A percentile compares a stretch with the other conserved stretches of the same genome.
Evolutionary conservation across 768 basidiomycete genomes (phyloP).

Genomic region (Suillus clintonianus): DNA sequence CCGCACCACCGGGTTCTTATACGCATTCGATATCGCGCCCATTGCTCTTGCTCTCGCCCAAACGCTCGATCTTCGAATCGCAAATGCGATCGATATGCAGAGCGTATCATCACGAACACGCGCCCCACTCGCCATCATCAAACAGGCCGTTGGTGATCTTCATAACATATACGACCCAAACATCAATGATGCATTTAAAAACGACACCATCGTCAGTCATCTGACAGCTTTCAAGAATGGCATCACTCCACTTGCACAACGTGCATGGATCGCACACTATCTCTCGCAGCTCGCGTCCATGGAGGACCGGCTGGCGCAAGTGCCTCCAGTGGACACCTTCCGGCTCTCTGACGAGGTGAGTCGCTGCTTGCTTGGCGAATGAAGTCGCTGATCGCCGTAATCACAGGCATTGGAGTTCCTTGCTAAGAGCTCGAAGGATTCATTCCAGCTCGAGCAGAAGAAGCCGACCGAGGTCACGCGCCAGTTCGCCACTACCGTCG

Average conservation of each 20-base stretch:
- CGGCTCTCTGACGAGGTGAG: conserved; percentile 23
- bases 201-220: not conserved
- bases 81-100: conserved; percentile 34
- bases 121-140: conserved; percentile 19
- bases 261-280: conserved; percentile 35
- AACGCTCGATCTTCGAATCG: conserved; percentile 33
- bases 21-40: conserved; percentile 31
- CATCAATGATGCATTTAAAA: conserved; percentile 15
- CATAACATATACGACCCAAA: conserved; percentile 13
- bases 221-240: not conserved
- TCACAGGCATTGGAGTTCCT: conserved; percentile 28
- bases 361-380: not conserved
- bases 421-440: conserved; percentile 24
- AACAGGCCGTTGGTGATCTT: conserved; percentile 11
- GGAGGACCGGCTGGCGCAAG: conserved; percentile 20
- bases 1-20: conserved; percentile 27
- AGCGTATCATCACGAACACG: conserved; percentile 18
- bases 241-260: conserved; percentile 24
- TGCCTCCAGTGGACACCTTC: conserved; percentile 27
- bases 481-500: conserved; percentile 17
- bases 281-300: conserved; percentile 23
- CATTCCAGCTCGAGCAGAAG: conserved; percentile 26
- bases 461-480: conserved; percentile 27
- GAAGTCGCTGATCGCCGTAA: not conserved
- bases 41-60: conserved; percentile 34